Evolutionary conservation across 805 yeast genomes (phyloP), one percentile per base, ranked within the genome.

Genomic region (Saitoella complicata): DNA sequence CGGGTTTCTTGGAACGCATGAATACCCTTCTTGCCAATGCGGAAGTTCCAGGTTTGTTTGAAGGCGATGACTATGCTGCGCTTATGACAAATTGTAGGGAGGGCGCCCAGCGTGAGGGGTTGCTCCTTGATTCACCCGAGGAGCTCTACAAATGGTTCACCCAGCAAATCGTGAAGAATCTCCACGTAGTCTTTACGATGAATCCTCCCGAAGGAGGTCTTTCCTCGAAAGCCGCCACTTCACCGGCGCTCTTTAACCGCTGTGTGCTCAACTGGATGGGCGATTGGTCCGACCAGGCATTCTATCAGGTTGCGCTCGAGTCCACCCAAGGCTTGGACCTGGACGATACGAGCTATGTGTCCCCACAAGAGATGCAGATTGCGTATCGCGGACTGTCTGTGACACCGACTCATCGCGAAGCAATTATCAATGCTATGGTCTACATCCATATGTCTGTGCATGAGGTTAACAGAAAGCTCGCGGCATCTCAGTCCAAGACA

Each of bases 231-330:
- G 67, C 78, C 9, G 67, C 79, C 1, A 67, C 85, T 0, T 87
- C 95, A 0, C 94, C 95, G 0, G 96, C 96, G 0, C 63, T 87
- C 33, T 78, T 84, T 61, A 87, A 87, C 55, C 66, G 97, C 55
- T 87, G 96, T 65, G 93, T 84, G 1, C 61, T 88, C 36, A 75
- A 79, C 55, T 83, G 88, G 86, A 76, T 85, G 79, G 94, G 94
- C 4, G 75, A 75, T 44, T 87, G 96, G 95, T 67, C 78, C 0
- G 47, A 51, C 3, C 47, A 54, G 0, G 63, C 85, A 0, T 58
- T 78, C 41, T 44, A 49, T 5, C 73, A 74, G 42, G 73, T 85
- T 33, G 73, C 79, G 0, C 45, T 53, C 0, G 59, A 59, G 3
- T 50, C 68, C 39, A 55, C 76, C 1, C 60, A 60, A 36, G 45